Conservation (phyloP, 495 filamentous ascomycete species). For the Neurospora tetrasperma region DNA sequence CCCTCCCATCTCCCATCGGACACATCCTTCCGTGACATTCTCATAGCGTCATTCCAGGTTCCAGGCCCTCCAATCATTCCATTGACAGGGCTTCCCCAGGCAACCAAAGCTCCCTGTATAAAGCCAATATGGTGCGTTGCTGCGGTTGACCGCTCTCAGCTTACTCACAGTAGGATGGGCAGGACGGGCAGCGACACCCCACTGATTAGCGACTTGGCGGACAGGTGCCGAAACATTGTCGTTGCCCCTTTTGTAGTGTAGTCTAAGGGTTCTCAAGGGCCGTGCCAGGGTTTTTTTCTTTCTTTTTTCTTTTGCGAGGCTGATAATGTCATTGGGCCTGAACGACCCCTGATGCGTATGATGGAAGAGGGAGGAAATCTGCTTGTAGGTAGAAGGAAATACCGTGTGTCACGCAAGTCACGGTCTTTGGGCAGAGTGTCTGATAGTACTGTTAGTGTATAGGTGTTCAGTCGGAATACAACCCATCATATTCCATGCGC, state of each 20-base stretch:
- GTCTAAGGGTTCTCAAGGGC: background rate
- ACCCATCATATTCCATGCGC: background rate
- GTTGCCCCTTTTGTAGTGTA: background rate
- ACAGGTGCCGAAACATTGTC: background rate
- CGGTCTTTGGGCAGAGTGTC: background rate
- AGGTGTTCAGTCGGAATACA: background rate
- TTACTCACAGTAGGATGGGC: background rate
- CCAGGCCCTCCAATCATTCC: background rate
- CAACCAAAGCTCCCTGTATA: background rate
- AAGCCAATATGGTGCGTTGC: background rate
- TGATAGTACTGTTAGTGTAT: background rate
- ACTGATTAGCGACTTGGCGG: slow-evolving; percentile 8
- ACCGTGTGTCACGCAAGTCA: background rate
- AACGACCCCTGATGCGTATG: background rate
- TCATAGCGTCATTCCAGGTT: background rate
- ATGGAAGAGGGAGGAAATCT: background rate
- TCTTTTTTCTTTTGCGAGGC: background rate
- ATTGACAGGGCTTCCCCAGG: background rate
- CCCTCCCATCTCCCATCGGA: background rate
- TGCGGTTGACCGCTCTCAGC: background rate
- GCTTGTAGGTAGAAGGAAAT: background rate
- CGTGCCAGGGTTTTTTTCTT: background rate
- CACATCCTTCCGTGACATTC: background rate
- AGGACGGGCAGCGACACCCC: slow-evolving; percentile 4
- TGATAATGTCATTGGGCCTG: background rate